Evolutionary conservation across 352 stramenopile species (phyloP).

Genomic region (Plasmopara muralis): DNA sequence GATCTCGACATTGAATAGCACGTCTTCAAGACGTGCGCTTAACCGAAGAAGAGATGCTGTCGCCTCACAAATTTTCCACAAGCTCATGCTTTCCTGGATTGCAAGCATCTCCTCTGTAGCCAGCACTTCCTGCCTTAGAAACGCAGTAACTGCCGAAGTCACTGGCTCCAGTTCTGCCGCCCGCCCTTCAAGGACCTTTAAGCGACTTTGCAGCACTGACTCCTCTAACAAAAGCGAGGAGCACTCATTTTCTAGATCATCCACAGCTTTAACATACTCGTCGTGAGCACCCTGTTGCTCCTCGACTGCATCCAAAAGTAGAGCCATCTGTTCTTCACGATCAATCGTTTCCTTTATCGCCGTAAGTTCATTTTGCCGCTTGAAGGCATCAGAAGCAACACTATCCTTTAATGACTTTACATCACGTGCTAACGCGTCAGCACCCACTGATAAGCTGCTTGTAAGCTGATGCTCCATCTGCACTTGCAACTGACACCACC

Average conservation of each 20-base stretch:
- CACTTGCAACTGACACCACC: conserved; percentile 50
- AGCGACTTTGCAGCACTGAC: conserved; percentile 51
- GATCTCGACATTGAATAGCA: conserved; percentile 40
- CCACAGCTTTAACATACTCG: conserved; percentile 52
- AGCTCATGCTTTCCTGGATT: conserved; percentile 44
- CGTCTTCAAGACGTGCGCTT: conserved; percentile 41
- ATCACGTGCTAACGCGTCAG: conserved; percentile 37
- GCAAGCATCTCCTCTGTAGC: conserved; percentile 41
- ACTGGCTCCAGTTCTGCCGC: conserved; percentile 43
- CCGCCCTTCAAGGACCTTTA: conserved; percentile 48
- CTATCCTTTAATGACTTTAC: conserved; percentile 34
- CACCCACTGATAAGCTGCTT: conserved; percentile 29
- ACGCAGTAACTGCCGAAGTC: conserved; percentile 20
- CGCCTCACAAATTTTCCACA: conserved; percentile 44
- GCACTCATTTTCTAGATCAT: conserved; percentile 50
- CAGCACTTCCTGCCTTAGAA: conserved; percentile 37
- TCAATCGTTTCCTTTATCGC: conserved; percentile 65
- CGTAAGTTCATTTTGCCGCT: conserved; percentile 44
- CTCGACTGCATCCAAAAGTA: conserved; percentile 70
- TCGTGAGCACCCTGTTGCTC: conserved; percentile 62
- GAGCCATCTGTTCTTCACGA: conserved; percentile 58
- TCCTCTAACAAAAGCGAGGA: conserved; percentile 59
- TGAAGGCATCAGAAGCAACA: conserved; percentile 29
- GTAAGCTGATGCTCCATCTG: conserved; percentile 51
- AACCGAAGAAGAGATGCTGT: conserved; percentile 40